Evolutionary conservation across 148 eudicot genomes (phyloP).

Genomic region (Talinum fruticosum): DNA sequence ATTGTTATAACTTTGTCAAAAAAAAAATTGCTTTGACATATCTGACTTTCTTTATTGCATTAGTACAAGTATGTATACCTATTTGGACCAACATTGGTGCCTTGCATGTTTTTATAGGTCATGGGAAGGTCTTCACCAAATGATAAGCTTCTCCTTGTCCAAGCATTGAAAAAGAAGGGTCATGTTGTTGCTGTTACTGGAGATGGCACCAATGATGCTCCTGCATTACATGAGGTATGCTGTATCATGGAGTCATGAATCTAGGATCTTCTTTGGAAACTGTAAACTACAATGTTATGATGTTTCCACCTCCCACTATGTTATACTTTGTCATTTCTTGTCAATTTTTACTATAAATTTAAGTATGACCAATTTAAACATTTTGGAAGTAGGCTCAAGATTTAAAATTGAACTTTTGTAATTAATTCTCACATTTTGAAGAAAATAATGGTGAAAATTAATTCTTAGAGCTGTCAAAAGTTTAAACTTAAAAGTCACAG

Average conservation of each 20-base stretch:
- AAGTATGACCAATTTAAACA: neutral
- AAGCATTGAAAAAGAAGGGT: slow-evolving; percentile 81
- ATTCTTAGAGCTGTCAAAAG: neutral
- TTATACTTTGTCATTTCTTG: too few species aligned
- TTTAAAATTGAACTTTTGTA: neutral
- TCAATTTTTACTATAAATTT: neutral
- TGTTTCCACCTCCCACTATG: neutral
- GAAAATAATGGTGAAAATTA: neutral
- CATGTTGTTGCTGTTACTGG: slow-evolving; percentile 99
- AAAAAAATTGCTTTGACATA: neutral
- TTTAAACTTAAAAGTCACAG: neutral
- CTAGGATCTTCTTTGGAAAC: too few species aligned
- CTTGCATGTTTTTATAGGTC: slow-evolving; percentile 42
- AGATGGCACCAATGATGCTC: slow-evolving; percentile 98
- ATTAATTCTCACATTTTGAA: neutral
- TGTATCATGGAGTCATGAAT: neutral
- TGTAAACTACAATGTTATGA: too few species aligned
- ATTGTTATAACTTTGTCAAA: neutral
- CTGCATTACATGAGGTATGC: slow-evolving; percentile 89
- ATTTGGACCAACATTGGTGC: neutral
- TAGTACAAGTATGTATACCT: too few species aligned
- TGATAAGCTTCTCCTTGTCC: slow-evolving; percentile 91
- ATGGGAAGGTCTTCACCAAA: slow-evolving; percentile 99
- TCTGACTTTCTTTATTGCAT: neutral
- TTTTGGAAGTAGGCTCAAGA: neutral